phyloP scores from a whole-genome alignment of 2,329 filamentous ascomycete species.

The Colletotrichum agaves region DNA sequence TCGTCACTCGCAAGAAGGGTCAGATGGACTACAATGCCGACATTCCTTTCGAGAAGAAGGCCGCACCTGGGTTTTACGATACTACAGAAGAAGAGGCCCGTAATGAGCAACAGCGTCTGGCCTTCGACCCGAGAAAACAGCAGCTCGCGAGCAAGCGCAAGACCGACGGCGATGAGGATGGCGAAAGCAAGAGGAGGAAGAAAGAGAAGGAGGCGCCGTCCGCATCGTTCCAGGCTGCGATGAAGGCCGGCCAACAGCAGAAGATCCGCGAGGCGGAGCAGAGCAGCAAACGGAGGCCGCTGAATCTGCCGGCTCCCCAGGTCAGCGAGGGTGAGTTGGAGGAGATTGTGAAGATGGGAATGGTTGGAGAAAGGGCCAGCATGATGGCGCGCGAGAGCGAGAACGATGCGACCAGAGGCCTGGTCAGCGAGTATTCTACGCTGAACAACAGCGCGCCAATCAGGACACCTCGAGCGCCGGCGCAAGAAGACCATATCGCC shows the following conservation, averaged over 20 bases:
- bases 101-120: slow-evolving; percentile 86
- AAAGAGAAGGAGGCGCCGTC: slow-evolving; percentile 85
- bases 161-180: slow-evolving; percentile 86
- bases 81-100: slow-evolving; percentile 81
- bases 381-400: slow-evolving; percentile 80
- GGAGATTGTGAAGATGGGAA: slow-evolving; percentile 98
- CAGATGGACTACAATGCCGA: slow-evolving; percentile 99
- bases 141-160: slow-evolving; percentile 93
- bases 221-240: slow-evolving; percentile 83
- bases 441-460: slow-evolving; percentile 88
- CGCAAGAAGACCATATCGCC: slow-evolving; percentile 93
- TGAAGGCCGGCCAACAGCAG: slow-evolving; percentile 94
- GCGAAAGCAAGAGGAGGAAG: slow-evolving; percentile 83
- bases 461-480: slow-evolving; percentile 88
- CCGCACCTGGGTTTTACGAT: slow-evolving; percentile 91
- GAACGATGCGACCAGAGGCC: slow-evolving; percentile 83
- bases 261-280: slow-evolving; percentile 96
- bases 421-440: slow-evolving; percentile 87
- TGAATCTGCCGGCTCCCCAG: slow-evolving; percentile 90
- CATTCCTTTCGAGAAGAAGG: slow-evolving; percentile 95
- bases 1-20: slow-evolving; percentile 89
- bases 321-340: slow-evolving; percentile 93
- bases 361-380: slow-evolving; percentile 88
- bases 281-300: slow-evolving; percentile 86
- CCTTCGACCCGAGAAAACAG: slow-evolving; percentile 92